phyloP scores from a whole-genome alignment of 2,329 filamentous ascomycete species.

The Phialocephala sp. region DNA sequence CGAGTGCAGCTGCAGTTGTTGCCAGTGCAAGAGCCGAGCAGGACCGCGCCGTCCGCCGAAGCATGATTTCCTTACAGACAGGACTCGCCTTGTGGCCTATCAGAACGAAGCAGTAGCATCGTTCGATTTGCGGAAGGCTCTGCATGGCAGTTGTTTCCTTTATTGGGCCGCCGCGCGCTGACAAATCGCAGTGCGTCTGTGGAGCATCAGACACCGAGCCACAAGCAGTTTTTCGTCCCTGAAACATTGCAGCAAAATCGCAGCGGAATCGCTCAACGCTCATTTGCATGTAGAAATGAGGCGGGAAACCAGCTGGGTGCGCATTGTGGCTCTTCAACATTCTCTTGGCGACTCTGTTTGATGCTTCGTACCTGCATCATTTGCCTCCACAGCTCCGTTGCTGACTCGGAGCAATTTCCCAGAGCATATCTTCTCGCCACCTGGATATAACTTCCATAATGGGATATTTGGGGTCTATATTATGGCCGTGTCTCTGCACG shows the following conservation, averaged over 20 bases:
- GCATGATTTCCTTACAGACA: background rate
- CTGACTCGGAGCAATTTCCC: background rate
- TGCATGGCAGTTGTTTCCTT: background rate
- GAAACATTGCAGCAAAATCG: too few relatives aligned
- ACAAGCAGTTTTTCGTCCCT: background rate
- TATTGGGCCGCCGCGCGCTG: background rate
- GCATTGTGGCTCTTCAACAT: background rate
- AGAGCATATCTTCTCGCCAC: background rate
- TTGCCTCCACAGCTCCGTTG: background rate
- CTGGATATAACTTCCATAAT: background rate
- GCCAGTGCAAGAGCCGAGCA: too few relatives aligned
- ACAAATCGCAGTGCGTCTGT: slow-evolving; percentile 4
- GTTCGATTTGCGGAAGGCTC: background rate
- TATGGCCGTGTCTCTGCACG: background rate
- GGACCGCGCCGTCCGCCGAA: background rate
- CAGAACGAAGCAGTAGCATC: background rate
- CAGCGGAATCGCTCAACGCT: background rate
- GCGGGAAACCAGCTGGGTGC: background rate
- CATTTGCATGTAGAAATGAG: background rate
- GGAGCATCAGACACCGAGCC: background rate
- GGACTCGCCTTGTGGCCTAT: background rate
- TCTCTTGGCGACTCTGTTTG: background rate
- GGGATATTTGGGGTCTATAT: background rate
- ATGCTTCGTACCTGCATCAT: background rate
- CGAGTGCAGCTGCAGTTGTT: background rate